Evolutionary conservation across 306 rosid genomes (phyloP), one percentile per base, ranked within the genome.

Genomic region (Calophaca sinica): DNA sequence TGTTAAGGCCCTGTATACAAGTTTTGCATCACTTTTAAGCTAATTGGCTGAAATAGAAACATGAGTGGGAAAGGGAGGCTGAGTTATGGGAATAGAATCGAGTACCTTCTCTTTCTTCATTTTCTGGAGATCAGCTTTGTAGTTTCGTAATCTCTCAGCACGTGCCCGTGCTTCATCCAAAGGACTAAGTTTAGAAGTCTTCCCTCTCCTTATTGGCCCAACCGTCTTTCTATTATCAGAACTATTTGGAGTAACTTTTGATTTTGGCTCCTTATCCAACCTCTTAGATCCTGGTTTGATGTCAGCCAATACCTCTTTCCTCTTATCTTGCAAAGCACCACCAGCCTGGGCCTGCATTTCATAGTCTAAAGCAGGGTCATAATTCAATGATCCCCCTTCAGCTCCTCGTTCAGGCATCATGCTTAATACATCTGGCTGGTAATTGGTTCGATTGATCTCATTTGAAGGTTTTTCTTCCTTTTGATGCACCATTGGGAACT

Each of bases 91-190:
- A 74, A 52, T 46, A 67, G 57, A 68, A 72, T 46, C 8, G 59
- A 74, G 50, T 79, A 94, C 99, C 99, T 89, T 96, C 84, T 96
- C 97, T 90, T 90, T 92, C 91, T 96, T 96, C 85, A 90, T 80
- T 86, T 92, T 96, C 86, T 89, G 99, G 72, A 96, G 99, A 85
- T 96, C 97, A 63, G 98, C 97, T 88, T 96, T 96, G 83, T 77
- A 96, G 76, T 81, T 89, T 68, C 98, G 83, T 64, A 96, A 77
- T 84, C 76, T 90, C 81, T 92, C 99, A 13, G 99, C 99, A 9
- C 99, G 99, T 57, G 91, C 96, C 8, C 92, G 85, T 2, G 98
- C 99, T 86, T 96, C 99, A 38, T 96, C 98, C 86, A 96, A 80
- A 72, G 97, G 98, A 92, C 93, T 96, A 77, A 68, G 81, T 84